A percentile compares a stretch with the other conserved stretches of the same genome.
Evolutionary conservation across 2,329 filamentous ascomycete species (phyloP).

Genomic region (Rhinocladiella mackenziei): DNA sequence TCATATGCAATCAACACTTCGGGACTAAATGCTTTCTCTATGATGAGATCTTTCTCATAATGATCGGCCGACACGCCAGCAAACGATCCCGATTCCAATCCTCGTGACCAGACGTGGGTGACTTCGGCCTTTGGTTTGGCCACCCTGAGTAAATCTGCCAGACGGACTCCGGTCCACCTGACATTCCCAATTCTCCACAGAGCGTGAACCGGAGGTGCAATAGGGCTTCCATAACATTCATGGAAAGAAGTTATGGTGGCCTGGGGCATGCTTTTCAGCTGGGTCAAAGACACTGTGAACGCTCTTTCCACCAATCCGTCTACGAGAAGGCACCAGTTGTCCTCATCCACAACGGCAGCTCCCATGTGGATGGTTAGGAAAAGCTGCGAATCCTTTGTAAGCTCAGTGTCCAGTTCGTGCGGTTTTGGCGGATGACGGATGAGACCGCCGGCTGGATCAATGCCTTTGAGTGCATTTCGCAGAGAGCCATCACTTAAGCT

Average conservation of each 20-base stretch:
- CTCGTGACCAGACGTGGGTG: slow-evolving; percentile 24
- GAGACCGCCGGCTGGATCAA: slow-evolving; percentile 21
- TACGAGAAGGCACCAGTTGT: slow-evolving; percentile 33
- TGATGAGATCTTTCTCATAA: slow-evolving; percentile 26
- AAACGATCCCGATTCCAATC: slow-evolving; percentile 24
- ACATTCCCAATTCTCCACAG: slow-evolving; percentile 37
- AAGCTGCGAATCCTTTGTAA: slow-evolving; percentile 32
- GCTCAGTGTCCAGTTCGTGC: slow-evolving; percentile 28
- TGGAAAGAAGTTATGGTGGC: slow-evolving; percentile 34
- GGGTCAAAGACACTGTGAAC: slow-evolving; percentile 30
- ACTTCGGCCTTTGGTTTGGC: slow-evolving; percentile 24
- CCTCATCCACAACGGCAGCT: slow-evolving; percentile 31
- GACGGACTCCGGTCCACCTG: slow-evolving; percentile 35
- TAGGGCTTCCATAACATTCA: slow-evolving; percentile 38
- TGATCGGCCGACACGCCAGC: slow-evolving; percentile 17
- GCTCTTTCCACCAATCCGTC: slow-evolving; percentile 34
- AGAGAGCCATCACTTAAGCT: slow-evolving; percentile 7
- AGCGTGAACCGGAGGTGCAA: slow-evolving; percentile 32
- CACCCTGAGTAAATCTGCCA: slow-evolving; percentile 28
- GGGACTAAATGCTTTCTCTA: slow-evolving; percentile 19
- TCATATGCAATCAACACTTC: slow-evolving; percentile 25
- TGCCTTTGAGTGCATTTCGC: slow-evolving; percentile 17
- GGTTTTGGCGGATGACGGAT: slow-evolving; percentile 31
- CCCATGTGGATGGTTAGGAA: slow-evolving; percentile 40
- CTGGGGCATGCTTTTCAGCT: slow-evolving; percentile 31